Percentiles rank a stretch among this genome's conserved stretches.
These are phyloP conservation scores for Yarrowia alimentaria DNA, from an alignment of 805 yeast species.

Conservation along the genomic window DNA sequence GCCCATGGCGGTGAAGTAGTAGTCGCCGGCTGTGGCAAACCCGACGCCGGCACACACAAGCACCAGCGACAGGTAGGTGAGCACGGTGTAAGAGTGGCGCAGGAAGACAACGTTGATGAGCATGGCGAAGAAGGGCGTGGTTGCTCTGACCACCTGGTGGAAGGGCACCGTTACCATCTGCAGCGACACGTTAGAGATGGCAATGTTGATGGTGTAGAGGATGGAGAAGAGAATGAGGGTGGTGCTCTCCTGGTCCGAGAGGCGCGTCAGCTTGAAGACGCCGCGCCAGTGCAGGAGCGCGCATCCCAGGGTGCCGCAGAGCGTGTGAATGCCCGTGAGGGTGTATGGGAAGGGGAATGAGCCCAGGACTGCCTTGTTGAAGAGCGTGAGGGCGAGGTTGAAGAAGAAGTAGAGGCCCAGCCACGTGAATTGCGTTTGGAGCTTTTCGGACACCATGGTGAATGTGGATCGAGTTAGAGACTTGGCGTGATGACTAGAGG, in stretches of 20 bases:
- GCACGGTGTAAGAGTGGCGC: constrained; percentile 34
- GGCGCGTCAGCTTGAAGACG: constrained; percentile 33
- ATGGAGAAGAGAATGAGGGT: constrained; percentile 35
- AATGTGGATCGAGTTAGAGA: too few relatives aligned
- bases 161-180: constrained; percentile 37
- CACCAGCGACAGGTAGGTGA: constrained; percentile 35
- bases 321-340: constrained; percentile 36
- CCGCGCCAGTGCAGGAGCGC: constrained; percentile 32
- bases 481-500: too few relatives aligned
- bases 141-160: constrained; percentile 37
- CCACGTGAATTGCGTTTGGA: constrained; percentile 32
- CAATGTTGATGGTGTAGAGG: constrained; percentile 37
- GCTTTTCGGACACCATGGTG: constrained; percentile 3
- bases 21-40: constrained; percentile 36
- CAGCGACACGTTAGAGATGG: constrained; percentile 36
- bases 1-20: constrained; percentile 36
- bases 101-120: constrained; percentile 34
- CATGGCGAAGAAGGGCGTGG: constrained; percentile 37
- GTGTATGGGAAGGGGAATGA: constrained; percentile 37
- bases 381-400: constrained; percentile 36
- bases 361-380: constrained; percentile 37
- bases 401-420: constrained; percentile 36
- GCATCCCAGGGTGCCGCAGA: constrained; percentile 36
- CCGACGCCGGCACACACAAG: constrained; percentile 37
- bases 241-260: constrained; percentile 33